A percentile compares a stretch with the other conserved stretches of the same genome.
Conservation (phyloP, 2,329 filamentous ascomycete genomes). For the Lecanoromycetidae sp. region DNA sequence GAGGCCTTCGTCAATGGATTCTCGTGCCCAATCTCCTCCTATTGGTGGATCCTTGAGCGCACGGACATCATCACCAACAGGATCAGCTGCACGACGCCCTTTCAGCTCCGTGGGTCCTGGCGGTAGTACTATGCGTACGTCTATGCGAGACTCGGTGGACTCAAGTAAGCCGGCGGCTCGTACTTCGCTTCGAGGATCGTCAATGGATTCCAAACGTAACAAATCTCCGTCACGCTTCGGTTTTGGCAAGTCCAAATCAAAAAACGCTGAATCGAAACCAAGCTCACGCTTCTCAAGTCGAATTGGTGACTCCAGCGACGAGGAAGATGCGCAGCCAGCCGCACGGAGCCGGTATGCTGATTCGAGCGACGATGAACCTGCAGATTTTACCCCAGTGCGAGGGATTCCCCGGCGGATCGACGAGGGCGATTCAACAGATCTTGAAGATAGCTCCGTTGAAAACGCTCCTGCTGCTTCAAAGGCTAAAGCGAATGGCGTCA, state of each 20-base stretch:
- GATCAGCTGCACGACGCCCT: conserved; percentile 40
- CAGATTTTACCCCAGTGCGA: conserved; percentile 41
- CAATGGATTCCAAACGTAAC: conserved; percentile 15
- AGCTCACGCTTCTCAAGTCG: conserved; percentile 37
- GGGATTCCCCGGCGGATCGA: conserved; percentile 48
- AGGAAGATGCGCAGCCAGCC: conserved; percentile 33
- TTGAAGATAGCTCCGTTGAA: conserved; percentile 37
- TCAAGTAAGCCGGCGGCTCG: conserved; percentile 20
- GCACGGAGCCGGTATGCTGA: conserved; percentile 55
- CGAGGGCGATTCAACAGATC: conserved; percentile 50
- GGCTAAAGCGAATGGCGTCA: conserved; percentile 13
- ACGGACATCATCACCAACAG: conserved; percentile 56
- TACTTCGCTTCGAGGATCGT: conserved; percentile 9
- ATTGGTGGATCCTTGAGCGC: conserved; percentile 55
- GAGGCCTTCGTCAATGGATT: conserved; percentile 40
- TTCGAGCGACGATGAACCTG: conserved; percentile 53
- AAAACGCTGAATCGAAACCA: conserved; percentile 24
- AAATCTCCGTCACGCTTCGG: conserved; percentile 31
- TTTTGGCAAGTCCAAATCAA: conserved; percentile 28
- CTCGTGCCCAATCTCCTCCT: conserved; percentile 26
- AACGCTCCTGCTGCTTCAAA: conserved; percentile 12
- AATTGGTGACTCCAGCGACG: conserved; percentile 53
- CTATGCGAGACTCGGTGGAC: conserved; percentile 39
- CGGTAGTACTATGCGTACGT: conserved; percentile 33
- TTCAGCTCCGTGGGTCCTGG: conserved; percentile 33